A percentile compares a stretch with the other conserved stretches of the same genome.
phyloP scores from a whole-genome alignment of 495 filamentous ascomycete species.

The Hypoxylon fragiforme region DNA sequence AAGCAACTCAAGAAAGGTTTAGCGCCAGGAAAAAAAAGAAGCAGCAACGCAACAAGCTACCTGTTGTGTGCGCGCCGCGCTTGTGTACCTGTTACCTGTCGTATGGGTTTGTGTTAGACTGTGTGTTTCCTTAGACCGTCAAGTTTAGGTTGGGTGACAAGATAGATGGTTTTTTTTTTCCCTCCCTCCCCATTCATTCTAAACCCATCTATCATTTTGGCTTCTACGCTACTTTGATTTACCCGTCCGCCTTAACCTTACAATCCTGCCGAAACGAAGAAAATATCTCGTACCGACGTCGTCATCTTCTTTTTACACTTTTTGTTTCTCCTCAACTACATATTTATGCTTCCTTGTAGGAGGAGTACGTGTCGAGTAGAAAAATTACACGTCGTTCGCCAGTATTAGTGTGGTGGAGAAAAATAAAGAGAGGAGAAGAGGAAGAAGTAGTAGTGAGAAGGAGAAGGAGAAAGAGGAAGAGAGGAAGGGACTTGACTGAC shows the following conservation, averaged over 20 bases:
- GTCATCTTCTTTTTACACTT: slow-evolving; percentile 12
- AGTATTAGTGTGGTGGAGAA: slow-evolving; percentile 3
- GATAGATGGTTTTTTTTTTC: slow-evolving; percentile 13
- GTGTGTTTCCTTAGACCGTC: slow-evolving; percentile 16
- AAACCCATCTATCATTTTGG: too few relatives aligned
- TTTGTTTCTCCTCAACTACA: background rate
- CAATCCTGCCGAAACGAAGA: slow-evolving; percentile 5
- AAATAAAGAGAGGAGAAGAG: too few relatives aligned
- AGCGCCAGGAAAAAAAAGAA: slow-evolving; percentile 25
- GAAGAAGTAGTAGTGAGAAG: too few relatives aligned
- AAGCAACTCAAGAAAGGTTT: slow-evolving; percentile 21
- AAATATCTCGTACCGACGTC: slow-evolving; percentile 13
- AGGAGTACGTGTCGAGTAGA: slow-evolving; percentile 15
- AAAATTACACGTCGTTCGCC: slow-evolving; percentile 8
- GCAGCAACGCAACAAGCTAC: slow-evolving; percentile 4
- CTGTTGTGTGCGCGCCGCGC: slow-evolving; percentile 10
- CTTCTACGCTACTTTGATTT: slow-evolving; percentile 31
- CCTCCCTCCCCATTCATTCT: slow-evolving; percentile 2
- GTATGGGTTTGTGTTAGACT: slow-evolving; percentile 27
- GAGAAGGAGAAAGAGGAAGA: slow-evolving; percentile 1
- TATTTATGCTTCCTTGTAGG: slow-evolving; percentile 10
- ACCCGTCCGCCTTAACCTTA: slow-evolving; percentile 25
- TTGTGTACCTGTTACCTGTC: slow-evolving; percentile 30
- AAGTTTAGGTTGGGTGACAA: slow-evolving; percentile 15
- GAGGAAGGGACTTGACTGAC: background rate